A percentile compares a stretch with the other conserved stretches of the same genome.
Evolutionary conservation across 495 filamentous ascomycete species (phyloP).

Genomic region (Gamarada debralockiae): DNA sequence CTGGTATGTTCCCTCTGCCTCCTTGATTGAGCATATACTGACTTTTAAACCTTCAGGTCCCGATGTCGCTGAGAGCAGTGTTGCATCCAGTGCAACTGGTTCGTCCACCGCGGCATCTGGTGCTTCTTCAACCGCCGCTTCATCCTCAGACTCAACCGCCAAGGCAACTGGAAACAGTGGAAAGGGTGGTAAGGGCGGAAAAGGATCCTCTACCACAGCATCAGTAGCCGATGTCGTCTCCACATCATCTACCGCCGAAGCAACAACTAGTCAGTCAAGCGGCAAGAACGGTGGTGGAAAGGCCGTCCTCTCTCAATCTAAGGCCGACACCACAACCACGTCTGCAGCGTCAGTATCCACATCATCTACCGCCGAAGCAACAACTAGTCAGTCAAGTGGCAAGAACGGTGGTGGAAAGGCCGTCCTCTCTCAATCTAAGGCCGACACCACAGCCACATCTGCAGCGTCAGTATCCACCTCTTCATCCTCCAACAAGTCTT

Average conservation of each 20-base stretch:
- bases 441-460: background rate
- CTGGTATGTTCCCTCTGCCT: background rate
- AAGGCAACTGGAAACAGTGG: background rate
- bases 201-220: no score
- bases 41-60: background rate
- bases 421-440: background rate
- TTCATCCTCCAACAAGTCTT: slow-evolving; percentile 8
- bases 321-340: background rate
- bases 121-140: background rate
- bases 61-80: background rate
- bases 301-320: background rate
- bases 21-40: background rate
- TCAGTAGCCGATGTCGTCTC: no score
- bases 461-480: background rate
- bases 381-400: background rate
- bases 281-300: background rate
- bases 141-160: background rate
- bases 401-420: background rate
- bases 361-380: background rate
- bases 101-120: background rate
- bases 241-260: background rate
- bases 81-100: background rate
- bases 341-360: background rate
- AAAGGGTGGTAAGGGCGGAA: background rate
- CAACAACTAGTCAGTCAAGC: background rate